Evolutionary conservation across 305 asterid species (phyloP), one percentile per base, ranked within the genome.

Genomic region (Solanum hybrid): DNA sequence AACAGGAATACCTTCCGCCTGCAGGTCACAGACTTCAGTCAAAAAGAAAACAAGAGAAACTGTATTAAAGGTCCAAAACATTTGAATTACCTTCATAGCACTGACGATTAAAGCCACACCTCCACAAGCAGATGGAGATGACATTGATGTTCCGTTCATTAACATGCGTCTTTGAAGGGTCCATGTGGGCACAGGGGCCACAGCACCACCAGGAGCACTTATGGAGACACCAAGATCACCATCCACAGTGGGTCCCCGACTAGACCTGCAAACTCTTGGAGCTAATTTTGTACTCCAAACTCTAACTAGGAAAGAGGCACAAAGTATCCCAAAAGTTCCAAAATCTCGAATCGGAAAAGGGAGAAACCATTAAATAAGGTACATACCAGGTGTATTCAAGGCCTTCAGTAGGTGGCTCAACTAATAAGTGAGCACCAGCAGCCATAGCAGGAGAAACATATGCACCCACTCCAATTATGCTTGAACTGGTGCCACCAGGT

Each of bases 151-250:
- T 92, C 99, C 99, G 89, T 97, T 97, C 99, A 97, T 97, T 91
- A 97, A 96, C 99, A 95, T 95, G 87, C 99, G 99, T 9, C 91
- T 93, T 92, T 97, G 99, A 92, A 97, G 99, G 91, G 99, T 97
- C 99, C 99, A 97, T 89, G 98, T 96, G 88, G 99, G 99, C 91
- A 97, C 99, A 92, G 99, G 98, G 91, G 99, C 98, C 93, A 97
- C 93, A 90, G 99, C 99, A 79, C 98, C 99, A 92, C 99, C 99
- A 93, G 99, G 97, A 20, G 99, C 99, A 94, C 99, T 97, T 91
- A 97, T 93, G 87, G 91, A 93, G 91, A 97, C 99, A 91, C 99
- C 99, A 90, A 97, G 95, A 93, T 96, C 98, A 89, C 99, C 99
- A 91, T 97, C 99, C 82, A 87, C 95, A 89, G 99, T 97, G 80